These are phyloP conservation scores for Tolypocladium tropicale DNA, from an alignment of 2,329 filamentous ascomycete species.

Conservation along the genomic window DNA sequence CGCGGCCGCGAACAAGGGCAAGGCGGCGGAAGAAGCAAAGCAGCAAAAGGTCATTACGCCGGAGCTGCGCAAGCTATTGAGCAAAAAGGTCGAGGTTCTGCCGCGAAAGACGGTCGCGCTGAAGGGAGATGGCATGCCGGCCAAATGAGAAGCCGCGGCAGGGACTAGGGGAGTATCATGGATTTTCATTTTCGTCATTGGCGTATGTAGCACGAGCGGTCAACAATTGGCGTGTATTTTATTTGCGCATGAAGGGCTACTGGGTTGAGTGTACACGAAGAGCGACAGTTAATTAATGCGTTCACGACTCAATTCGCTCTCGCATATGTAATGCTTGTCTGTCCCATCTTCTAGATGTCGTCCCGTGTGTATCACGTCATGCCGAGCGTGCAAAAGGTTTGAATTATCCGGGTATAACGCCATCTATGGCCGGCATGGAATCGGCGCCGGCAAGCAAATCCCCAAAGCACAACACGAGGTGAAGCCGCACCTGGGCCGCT, in stretches of 20 bases:
- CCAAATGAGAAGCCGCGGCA: not conserved
- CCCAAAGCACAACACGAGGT: not conserved
- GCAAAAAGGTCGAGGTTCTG: constrained; percentile 34
- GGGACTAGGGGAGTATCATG: not conserved
- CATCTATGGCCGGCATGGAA: not conserved
- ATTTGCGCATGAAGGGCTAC: not conserved
- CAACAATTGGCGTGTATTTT: not conserved
- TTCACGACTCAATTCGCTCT: not conserved
- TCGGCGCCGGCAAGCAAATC: not conserved
- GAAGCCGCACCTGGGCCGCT: not conserved
- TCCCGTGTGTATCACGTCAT: not conserved
- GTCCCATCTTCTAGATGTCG: not conserved
- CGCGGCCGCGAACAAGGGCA: constrained; percentile 6
- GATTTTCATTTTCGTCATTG: not conserved
- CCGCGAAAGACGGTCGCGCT: constrained; percentile 24
- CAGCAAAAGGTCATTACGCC: constrained; percentile 42
- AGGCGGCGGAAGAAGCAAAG: constrained; percentile 6
- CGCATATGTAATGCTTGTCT: not conserved
- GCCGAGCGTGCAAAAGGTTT: not conserved
- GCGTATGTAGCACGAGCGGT: not conserved
- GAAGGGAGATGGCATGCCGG: constrained; percentile 25
- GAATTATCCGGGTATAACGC: not conserved
- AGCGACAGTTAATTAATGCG: not conserved
- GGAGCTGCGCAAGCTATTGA: constrained; percentile 44
- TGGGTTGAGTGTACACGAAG: not conserved